Base-by-base conservation (phyloP, 257 asterid genomes). In the Nemophila menziesii region DNA sequence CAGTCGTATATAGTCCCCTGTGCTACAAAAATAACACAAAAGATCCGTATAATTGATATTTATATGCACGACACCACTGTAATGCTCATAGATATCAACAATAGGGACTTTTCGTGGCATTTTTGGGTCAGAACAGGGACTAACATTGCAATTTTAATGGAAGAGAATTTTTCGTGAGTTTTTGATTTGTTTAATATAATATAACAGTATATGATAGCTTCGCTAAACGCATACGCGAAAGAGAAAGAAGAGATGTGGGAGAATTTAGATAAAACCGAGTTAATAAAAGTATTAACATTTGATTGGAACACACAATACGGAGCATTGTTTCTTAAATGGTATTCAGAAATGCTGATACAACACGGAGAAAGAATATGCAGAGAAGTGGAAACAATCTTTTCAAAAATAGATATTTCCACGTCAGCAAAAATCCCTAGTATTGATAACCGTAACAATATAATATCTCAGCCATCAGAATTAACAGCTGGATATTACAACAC, bases 121-220 rank as follows among this genome's bases (percentile, higher is more conserved):
- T n/a, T n/a, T n/a, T n/a, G n/a, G n/a, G n/a, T n/a, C n/a, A n/a
- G n/a, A n/a, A n/a, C n/a, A n/a, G n/a, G n/a, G n/a, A n/a, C n/a
- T n/a, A n/a, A n/a, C n/a, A n/a, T n/a, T n/a, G n/a, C n/a, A n/a
- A n/a, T n/a, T n/a, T n/a, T n/a, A n/a, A n/a, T n/a, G n/a, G n/a
- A n/a, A n/a, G n/a, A n/a, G n/a, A n/a, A n/a, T n/a, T n/a, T n/a
- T n/a, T 17, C 38, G 37, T 19, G 43, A 10, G 22, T 61, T 51
- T 42, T 53, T 16, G 26, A 63, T 46, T 56, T 54, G 50, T 44
- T 33, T 41, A 51, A 54, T 29, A 2, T 29, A 41, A 51, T 43
- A 54, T 82, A 65, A 67, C 74, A 82, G 94, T 76, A 73, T 46
- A 82, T 82, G 92, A 74, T 75, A 44, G 87, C 87, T 23, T 76